These are phyloP conservation scores for Plantago elongata DNA, from an alignment of 257 asterid species.

Conservation along the genomic window DNA sequence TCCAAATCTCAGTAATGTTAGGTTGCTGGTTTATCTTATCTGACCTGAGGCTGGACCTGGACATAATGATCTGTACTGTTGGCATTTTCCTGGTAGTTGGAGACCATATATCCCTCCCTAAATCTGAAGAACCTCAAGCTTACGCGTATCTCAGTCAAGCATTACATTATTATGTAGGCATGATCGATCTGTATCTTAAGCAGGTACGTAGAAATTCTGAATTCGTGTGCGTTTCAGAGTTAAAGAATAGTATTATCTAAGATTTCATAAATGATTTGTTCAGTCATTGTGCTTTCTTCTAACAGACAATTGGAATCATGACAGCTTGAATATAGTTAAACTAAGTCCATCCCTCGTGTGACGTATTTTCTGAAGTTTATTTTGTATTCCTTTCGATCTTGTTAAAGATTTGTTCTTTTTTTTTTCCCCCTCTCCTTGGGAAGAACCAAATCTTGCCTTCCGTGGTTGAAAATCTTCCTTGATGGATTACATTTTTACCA, in stretches of 20 bases:
- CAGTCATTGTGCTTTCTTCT: conserved; percentile 27
- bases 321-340: background rate
- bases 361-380: background rate
- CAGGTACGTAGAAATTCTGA: conserved; percentile 2
- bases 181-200: background rate
- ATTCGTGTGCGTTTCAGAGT: background rate
- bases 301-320: conserved; percentile 23
- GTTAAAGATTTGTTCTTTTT: background rate
- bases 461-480: too few relatives aligned
- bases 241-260: background rate
- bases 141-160: background rate
- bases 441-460: too few relatives aligned
- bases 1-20: too few relatives aligned
- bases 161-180: background rate
- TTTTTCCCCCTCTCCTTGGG: too few relatives aligned
- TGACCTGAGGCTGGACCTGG: background rate
- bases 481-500: too few relatives aligned
- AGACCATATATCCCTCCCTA: background rate
- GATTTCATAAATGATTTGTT: conserved; percentile 13
- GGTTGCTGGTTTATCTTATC: background rate
- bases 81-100: conserved; percentile 1
- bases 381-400: background rate
- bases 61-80: conserved; percentile 1
- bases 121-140: too few relatives aligned
- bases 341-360: background rate